These are phyloP conservation scores for Macrocybe gigantea DNA, from an alignment of 768 basidiomycete species.

Conservation along the genomic window DNA sequence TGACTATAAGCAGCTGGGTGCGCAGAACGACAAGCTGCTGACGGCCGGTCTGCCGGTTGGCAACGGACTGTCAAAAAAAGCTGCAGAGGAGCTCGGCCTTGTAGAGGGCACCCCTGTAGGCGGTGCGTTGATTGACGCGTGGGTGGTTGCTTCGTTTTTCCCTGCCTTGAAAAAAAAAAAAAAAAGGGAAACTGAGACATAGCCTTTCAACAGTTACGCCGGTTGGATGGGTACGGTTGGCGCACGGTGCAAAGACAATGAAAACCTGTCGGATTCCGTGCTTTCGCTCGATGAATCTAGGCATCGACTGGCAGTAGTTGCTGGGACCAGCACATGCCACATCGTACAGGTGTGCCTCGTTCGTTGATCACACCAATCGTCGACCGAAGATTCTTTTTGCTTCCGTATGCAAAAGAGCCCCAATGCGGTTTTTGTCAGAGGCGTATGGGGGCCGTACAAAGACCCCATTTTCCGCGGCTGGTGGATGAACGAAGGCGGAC, in stretches of 20 bases:
- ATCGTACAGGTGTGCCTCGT: conserved; percentile 63
- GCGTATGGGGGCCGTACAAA: conserved; percentile 93
- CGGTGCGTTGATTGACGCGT: conserved; percentile 95
- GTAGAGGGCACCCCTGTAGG: conserved; percentile 86
- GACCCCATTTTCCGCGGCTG: conserved; percentile 88
- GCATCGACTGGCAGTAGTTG: conserved; percentile 84
- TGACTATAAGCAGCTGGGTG: conserved; percentile 72
- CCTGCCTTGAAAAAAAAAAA: neutral
- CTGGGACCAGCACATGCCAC: conserved; percentile 96
- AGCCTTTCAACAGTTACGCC: conserved; percentile 54
- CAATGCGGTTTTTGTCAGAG: conserved; percentile 79
- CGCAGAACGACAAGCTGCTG: conserved; percentile 55
- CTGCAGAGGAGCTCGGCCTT: conserved; percentile 84
- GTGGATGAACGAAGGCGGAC: conserved; percentile 99
- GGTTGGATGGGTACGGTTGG: conserved; percentile 98
- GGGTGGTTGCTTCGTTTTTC: conserved; percentile 20
- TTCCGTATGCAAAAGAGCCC: conserved; percentile 46
- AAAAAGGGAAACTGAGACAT: neutral
- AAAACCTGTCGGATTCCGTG: conserved; percentile 38
- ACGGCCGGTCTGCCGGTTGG: conserved; percentile 88
- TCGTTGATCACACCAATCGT: neutral
- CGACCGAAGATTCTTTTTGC: neutral
- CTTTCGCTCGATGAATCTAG: conserved; percentile 72
- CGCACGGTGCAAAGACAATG: conserved; percentile 57
- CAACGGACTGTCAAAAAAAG: conserved; percentile 65